Evolutionary conservation across 371 early-diverging fungal species (phyloP).

Genomic region (Mortierella sp.): DNA sequence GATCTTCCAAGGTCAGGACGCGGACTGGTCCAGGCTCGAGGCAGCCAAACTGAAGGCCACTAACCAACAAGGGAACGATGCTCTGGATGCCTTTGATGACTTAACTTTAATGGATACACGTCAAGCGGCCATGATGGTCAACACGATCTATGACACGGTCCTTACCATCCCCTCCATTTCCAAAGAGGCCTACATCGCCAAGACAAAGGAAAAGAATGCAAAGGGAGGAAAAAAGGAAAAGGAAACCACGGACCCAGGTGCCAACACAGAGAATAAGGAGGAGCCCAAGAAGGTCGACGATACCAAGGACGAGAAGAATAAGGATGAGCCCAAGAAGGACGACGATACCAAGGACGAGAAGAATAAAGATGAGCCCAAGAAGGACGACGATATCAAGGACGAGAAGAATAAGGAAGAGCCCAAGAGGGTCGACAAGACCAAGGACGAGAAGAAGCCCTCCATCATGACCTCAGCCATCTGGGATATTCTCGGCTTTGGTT

Average conservation of each 20-base stretch:
- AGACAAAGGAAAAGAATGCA: constrained; percentile 2
- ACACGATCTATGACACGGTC: constrained; percentile 46
- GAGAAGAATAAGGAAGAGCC: neutral
- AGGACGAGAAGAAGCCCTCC: neutral
- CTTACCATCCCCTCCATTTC: constrained; percentile 28
- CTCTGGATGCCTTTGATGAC: constrained; percentile 14
- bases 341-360: neutral
- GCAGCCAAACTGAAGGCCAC: constrained; percentile 34
- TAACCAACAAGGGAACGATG: constrained; percentile 30
- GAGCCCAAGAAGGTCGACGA: too few relatives aligned
- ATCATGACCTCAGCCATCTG: constrained; percentile 15
- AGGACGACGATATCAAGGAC: neutral
- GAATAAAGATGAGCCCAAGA: neutral
- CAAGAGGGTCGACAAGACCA: neutral
- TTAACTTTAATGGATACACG: constrained; percentile 28
- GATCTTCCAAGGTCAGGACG: constrained; percentile 22
- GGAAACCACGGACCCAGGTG: neutral
- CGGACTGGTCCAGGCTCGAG: constrained; percentile 52
- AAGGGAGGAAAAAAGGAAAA: neutral
- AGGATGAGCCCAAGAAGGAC: too few relatives aligned
- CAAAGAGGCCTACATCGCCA: constrained; percentile 23
- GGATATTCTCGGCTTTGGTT: constrained; percentile 36
- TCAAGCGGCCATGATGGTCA: constrained; percentile 24
- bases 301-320: too few relatives aligned
- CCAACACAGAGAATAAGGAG: too few relatives aligned